These are phyloP conservation scores for Lathyrus oleraceus DNA, from an alignment of 306 rosid genomes.

Conservation along the genomic window DNA sequence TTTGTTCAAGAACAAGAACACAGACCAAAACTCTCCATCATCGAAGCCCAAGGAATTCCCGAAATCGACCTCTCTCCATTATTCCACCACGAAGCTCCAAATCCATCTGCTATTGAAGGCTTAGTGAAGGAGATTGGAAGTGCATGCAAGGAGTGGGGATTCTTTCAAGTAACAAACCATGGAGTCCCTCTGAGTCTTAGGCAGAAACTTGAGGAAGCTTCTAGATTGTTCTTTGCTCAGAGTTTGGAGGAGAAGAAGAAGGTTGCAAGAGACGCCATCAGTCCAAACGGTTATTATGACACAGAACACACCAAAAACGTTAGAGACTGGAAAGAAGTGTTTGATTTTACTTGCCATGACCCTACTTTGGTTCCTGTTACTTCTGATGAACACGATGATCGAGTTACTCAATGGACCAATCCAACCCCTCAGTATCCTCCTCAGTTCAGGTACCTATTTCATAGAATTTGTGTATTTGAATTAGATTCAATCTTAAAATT, in stretches of 20 bases:
- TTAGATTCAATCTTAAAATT: too few species aligned
- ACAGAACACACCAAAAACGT: constrained; percentile 69
- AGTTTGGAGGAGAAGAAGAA: constrained; percentile 60
- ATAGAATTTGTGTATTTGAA: too few species aligned
- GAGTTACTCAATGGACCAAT: constrained; percentile 46
- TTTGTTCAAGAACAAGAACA: constrained; percentile 59
- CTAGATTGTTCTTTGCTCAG: constrained; percentile 56
- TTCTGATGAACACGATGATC: constrained; percentile 36
- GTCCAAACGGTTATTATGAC: constrained; percentile 54
- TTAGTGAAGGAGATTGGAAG: constrained; percentile 30
- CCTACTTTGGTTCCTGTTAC: constrained; percentile 49
- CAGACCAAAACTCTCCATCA: constrained; percentile 46
- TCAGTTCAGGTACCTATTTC: constrained; percentile 48
- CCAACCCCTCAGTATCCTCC: constrained; percentile 56
- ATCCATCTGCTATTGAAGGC: neutral
- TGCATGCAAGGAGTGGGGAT: constrained; percentile 49
- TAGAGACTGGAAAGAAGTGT: constrained; percentile 79
- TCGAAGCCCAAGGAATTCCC: constrained; percentile 48
- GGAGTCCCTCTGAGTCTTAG: constrained; percentile 44
- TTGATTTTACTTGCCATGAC: constrained; percentile 48
- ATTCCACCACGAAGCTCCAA: neutral
- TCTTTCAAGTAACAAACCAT: constrained; percentile 57
- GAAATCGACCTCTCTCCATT: constrained; percentile 59
- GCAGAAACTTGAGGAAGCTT: constrained; percentile 36
- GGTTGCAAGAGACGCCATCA: constrained; percentile 41